Base-by-base conservation (phyloP, 805 yeast genomes). In the Ogataea corticis region DNA sequence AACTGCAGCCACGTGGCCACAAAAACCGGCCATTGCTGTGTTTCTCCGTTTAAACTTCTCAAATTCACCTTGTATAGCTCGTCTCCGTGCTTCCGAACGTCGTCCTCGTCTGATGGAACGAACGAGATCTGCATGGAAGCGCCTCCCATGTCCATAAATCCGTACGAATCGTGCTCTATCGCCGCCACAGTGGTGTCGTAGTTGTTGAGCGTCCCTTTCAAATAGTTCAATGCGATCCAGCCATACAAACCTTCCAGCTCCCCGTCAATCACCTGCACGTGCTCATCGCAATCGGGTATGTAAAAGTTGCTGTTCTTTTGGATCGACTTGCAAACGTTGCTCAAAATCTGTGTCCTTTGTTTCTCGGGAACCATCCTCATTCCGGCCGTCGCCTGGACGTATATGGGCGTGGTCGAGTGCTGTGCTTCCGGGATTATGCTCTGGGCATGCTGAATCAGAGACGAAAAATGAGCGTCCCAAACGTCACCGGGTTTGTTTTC, bases 111-210 rank as follows among this genome's bases (percentile, higher is more conserved):
- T 3, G 82, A 76, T 0, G 97, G 97, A 7, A 87, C 90, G 73
- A 91, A 94, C 7, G 98, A 96, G 17, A 94, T 79, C 61, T 94
- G 99, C 0, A 97, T 89, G 2, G 97, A 89, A 0, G 99, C 99
- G 12, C 99, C 99, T 13, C 99, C 99, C 99, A 94, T 94, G 65
- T 94, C 99, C 92, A 94, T 85, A 57, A 94, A 92, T 4, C 99
- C 99, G 52, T 77, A 83, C 0, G 96, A 82, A 2, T 65, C 60
- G 10, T 61, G 63, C 2, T 51, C 44, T 6, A 55, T 51, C 3
- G 52, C 58, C 3, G 67, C 54, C 15, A 41, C 7, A n/a, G 43
- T 15, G 0, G 49, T 19, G 30, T 73, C 72, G 54, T 74, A 77
- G 42, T 75, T 62, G 49, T 83, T 73, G 39, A 87, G 70, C 48